These are phyloP conservation scores for Colletotrichum eleusines DNA, from an alignment of 2,329 filamentous ascomycete genomes.

Conservation along the genomic window DNA sequence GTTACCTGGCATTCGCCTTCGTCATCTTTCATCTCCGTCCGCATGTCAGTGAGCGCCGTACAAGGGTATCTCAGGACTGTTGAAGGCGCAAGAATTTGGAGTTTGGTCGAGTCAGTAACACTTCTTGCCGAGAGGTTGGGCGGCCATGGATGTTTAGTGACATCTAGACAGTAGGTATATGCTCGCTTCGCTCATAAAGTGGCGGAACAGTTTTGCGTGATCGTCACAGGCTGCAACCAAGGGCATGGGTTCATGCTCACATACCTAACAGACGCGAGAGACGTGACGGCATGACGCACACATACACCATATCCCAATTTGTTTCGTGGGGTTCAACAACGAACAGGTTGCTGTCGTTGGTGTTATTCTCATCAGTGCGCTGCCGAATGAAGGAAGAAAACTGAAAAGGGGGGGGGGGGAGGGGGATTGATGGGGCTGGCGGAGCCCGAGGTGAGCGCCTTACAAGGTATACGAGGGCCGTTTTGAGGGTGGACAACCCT, in stretches of 20 bases:
- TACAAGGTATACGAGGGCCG: not conserved
- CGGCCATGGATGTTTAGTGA: not conserved
- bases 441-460: slow-evolving; percentile 23
- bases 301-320: not conserved
- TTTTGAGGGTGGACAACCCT: not conserved
- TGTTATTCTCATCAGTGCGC: not conserved
- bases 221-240: not conserved
- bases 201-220: not conserved
- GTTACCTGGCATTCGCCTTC: not conserved
- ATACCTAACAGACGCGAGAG: not conserved
- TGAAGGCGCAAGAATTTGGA: not conserved
- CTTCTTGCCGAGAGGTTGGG: not conserved
- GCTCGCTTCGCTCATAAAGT: slow-evolving; percentile 1
- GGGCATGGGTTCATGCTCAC: not conserved
- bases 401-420: no score
- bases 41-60: not conserved
- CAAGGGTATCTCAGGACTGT: not conserved
- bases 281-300: not conserved
- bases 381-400: not conserved
- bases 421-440: slow-evolving; percentile 2
- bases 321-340: not conserved
- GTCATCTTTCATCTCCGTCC: not conserved
- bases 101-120: not conserved
- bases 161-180: not conserved
- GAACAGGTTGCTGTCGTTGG: not conserved